Conservation (phyloP, 768 basidiomycete species). For the Mycena alexandri region DNA sequence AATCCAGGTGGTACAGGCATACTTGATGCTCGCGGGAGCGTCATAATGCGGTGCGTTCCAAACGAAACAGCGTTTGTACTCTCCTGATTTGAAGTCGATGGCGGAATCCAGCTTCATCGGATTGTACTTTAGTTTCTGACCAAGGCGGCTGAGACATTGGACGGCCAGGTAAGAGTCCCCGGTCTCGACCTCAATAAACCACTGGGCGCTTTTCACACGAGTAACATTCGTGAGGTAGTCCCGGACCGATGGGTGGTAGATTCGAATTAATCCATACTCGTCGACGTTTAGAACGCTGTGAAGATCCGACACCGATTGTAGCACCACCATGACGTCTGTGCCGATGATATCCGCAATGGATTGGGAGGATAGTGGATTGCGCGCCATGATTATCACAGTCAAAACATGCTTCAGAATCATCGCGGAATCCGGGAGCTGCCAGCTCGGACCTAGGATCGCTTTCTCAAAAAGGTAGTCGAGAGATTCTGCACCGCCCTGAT, state of each 20-base stretch:
- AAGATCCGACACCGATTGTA: neutral
- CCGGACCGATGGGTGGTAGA: neutral
- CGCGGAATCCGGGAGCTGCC: neutral
- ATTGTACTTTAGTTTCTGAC: neutral
- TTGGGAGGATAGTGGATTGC: neutral
- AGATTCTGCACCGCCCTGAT: neutral
- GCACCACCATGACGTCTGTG: neutral
- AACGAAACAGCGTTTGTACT: neutral
- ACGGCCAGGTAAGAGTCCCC: neutral
- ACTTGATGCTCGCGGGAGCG: neutral
- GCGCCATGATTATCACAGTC: neutral
- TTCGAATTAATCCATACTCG: neutral
- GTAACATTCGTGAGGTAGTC: neutral
- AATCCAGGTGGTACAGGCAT: neutral
- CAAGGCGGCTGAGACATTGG: neutral
- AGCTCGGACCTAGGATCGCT: neutral
- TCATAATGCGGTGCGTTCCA: neutral
- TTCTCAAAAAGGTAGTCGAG: slow-evolving; percentile 3
- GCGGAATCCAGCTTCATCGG: neutral
- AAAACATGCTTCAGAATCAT: neutral
- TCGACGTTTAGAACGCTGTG: slow-evolving; percentile 2
- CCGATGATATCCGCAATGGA: slow-evolving; percentile 1
- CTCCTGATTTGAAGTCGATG: neutral
- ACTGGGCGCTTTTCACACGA: neutral
- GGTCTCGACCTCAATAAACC: neutral